Evolutionary conservation across 257 asterid genomes (phyloP).

Genomic region (Petrea volubilis): DNA sequence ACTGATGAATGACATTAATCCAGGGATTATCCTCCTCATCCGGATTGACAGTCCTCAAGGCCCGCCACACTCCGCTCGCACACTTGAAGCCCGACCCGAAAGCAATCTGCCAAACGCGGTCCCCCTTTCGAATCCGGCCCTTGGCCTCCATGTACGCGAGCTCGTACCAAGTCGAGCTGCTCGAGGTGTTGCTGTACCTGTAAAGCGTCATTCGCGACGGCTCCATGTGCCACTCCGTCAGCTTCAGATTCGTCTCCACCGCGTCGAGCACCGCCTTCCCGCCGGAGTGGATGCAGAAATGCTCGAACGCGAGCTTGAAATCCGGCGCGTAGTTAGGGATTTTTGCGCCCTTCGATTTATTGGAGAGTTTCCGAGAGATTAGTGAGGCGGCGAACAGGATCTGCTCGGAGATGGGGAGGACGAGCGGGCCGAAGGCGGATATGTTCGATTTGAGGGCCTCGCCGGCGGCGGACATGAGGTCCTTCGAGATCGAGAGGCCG

Average conservation of each 20-base stretch:
- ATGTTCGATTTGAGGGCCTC: conserved; percentile 23
- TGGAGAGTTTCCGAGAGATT: conserved; percentile 20
- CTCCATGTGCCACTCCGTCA: conserved; percentile 40
- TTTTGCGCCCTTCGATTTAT: conserved; percentile 13
- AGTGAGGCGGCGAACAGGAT: conserved; percentile 14
- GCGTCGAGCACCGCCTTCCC: conserved; percentile 41
- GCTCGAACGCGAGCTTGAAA: conserved; percentile 42
- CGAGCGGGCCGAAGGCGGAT: conserved; percentile 18
- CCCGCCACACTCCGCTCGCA: conserved; percentile 36
- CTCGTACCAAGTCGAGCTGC: conserved; percentile 36
- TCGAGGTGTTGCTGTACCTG: conserved; percentile 42
- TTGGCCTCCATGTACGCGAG: conserved; percentile 42
- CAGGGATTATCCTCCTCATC: conserved; percentile 31
- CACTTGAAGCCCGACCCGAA: conserved; percentile 52
- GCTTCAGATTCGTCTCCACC: conserved; percentile 32
- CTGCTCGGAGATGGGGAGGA: conserved; percentile 27
- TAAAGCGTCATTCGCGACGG: conserved; percentile 46
- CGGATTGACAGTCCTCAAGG: conserved; percentile 30
- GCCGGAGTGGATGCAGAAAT: conserved; percentile 39
- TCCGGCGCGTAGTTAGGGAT: conserved; percentile 32
- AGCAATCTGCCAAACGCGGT: conserved; percentile 36
- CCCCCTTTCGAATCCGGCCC: conserved; percentile 36
- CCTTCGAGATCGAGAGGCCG: not conserved
- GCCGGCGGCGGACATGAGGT: conserved; percentile 24
- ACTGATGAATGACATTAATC: conserved; percentile 21